Evolutionary conservation across 176 grass and related monocot species (phyloP), one percentile per base, ranked within the genome.

Genomic region (Areca catechu): DNA sequence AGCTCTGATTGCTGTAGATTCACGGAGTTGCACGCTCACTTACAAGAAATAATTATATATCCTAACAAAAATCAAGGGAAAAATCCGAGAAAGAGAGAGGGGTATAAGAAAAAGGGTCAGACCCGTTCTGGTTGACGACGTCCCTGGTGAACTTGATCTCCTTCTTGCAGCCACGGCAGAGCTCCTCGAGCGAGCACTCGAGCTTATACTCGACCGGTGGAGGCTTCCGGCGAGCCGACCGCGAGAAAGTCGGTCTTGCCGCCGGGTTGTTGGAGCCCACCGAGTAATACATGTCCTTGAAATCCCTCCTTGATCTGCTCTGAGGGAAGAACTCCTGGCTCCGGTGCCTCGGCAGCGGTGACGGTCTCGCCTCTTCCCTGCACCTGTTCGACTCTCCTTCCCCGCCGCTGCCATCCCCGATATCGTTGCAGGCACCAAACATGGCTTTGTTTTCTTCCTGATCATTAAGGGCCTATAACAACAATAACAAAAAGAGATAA

Each of bases 101-200:
- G 27, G 5, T 3, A 6, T 5, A 28, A 28, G 5, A 28, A 6
- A 28, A 28, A 5, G 10, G 34, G 34, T 24, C 29, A 28, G 51
- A 95, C 86, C 92, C 86, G 66, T 88, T 88, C 70, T 82, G 88
- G 58, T 72, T 85, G 83, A 97, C 80, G 60, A 76, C 82, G 49
- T 97, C 80, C 60, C 86, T 77, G 15, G 57, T 82, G 71, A 88
- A 88, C 25, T 78, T 91, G 53, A 82, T 74, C 61, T 97, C 83
- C 80, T 85, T 97, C 74, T 88, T 97, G 86, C 83, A 91, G 3
- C 92, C 92, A 29, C 56, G 78, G 81, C 49, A 79, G 71, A 97
- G 92, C 27, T 97, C 92, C 92, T 97, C 86, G 24, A 97, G 86
- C 55, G 80, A 80, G 83, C 92, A 97, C 72, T 88, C 92, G 24